phyloP scores from a whole-genome alignment of 345 rosid species.

The Psidium friedrichsthalianum region DNA sequence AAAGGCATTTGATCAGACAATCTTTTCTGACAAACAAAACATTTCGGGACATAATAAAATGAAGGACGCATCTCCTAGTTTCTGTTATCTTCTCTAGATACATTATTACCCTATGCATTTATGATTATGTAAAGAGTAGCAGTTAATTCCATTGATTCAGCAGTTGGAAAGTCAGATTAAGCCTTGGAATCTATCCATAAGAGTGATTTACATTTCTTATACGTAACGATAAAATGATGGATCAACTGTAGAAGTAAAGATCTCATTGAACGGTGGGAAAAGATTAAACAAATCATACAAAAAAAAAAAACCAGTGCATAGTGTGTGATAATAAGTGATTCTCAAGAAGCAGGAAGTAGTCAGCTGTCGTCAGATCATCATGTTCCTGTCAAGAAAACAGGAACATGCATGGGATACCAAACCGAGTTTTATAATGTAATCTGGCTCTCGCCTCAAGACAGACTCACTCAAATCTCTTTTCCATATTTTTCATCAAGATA shows the following conservation, averaged over 20 bases:
- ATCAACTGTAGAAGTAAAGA: neutral
- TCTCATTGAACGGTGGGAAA: neutral
- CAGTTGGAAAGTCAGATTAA: neutral
- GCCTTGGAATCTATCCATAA: neutral
- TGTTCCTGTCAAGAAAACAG: neutral
- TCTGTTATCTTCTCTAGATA: neutral
- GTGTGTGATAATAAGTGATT: neutral
- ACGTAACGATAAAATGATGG: neutral
- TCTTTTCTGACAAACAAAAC: neutral
- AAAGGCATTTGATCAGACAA: conserved; percentile 5
- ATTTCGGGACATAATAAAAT: neutral
- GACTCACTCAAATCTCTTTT: neutral
- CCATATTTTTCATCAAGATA: neutral
- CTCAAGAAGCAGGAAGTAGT: neutral
- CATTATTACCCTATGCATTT: neutral
- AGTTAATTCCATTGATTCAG: neutral
- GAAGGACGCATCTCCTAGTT: neutral
- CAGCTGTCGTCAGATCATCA: neutral
- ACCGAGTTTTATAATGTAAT: neutral
- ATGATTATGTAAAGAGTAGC: neutral
- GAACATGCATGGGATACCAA: neutral
- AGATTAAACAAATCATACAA: neutral
- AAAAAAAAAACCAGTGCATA: neutral
- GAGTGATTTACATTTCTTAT: neutral
- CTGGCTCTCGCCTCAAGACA: neutral